Conservation (phyloP, 306 rosid genomes). For the Vachellia pachyceras region DNA sequence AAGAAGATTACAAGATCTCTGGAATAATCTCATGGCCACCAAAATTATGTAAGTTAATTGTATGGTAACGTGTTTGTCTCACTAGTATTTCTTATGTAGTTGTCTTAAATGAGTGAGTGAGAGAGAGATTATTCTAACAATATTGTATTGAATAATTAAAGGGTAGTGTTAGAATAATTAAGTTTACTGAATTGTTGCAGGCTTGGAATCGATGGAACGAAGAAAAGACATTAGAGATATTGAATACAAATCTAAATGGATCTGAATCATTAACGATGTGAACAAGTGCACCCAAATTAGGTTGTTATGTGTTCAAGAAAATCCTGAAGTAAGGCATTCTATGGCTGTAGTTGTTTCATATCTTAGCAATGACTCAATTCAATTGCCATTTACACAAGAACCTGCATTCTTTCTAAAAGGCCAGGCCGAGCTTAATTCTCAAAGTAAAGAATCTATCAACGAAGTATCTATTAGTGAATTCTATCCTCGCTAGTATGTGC, state of each 20-base stretch:
- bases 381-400: not conserved
- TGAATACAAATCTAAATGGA: conserved; percentile 11
- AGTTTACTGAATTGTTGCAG: not conserved
- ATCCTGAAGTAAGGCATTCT: conserved; percentile 45
- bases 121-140: not conserved
- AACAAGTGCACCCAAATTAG: conserved; percentile 40
- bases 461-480: not conserved
- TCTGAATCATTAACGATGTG: not conserved
- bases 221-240: not conserved
- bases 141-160: not conserved
- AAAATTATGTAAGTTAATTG: conserved; percentile 35
- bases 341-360: conserved; percentile 38
- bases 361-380: conserved; percentile 17
- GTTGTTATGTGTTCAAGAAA: conserved; percentile 51
- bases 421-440: not conserved
- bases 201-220: conserved; percentile 44
- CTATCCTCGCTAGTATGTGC: not conserved
- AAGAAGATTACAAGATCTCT: conserved; percentile 1
- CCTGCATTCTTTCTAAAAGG: conserved; percentile 30
- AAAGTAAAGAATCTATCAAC: not conserved
- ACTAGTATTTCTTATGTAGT: not conserved
- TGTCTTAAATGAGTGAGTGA: too few relatives aligned
- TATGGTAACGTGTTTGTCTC: not conserved
- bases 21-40: conserved; percentile 1
- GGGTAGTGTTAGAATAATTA: not conserved